Conservation (phyloP, 2,329 filamentous ascomycete species). For the Paecilomyces sp. region DNA sequence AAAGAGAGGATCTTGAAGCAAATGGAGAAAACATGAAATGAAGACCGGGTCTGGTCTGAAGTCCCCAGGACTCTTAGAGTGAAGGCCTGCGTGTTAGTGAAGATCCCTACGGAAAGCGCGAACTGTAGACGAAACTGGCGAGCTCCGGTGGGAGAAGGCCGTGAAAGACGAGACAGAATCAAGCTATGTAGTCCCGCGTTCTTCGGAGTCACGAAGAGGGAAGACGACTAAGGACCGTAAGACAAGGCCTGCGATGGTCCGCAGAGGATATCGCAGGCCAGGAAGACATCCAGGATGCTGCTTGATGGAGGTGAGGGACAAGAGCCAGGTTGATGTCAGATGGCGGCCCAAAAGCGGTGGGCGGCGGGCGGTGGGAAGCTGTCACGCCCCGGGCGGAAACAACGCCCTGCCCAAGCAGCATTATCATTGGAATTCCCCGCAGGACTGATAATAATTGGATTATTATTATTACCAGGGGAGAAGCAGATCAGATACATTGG, state of each 20-base stretch:
- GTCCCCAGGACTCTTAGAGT: background rate
- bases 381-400: background rate
- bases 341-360: slow-evolving; percentile 12
- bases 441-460: background rate
- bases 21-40: background rate
- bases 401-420: background rate
- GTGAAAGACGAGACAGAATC: background rate
- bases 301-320: slow-evolving; percentile 6
- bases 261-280: background rate
- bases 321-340: slow-evolving; percentile 4
- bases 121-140: slow-evolving; percentile 3
- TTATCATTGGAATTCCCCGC: background rate
- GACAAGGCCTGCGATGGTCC: background rate
- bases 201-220: background rate
- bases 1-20: background rate
- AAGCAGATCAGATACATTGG: background rate
- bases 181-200: background rate
- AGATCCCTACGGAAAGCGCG: slow-evolving; percentile 11
- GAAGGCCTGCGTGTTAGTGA: slow-evolving; percentile 8
- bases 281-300: background rate
- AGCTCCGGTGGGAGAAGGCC: background rate
- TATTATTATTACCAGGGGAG: no score
- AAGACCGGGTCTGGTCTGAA: background rate
- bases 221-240: background rate
- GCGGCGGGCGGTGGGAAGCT: slow-evolving; percentile 7